A percentile compares a stretch with the other conserved stretches of the same genome.
Conservation (phyloP, 2,329 filamentous ascomycete species). For the Ophiostoma ips region DNA sequence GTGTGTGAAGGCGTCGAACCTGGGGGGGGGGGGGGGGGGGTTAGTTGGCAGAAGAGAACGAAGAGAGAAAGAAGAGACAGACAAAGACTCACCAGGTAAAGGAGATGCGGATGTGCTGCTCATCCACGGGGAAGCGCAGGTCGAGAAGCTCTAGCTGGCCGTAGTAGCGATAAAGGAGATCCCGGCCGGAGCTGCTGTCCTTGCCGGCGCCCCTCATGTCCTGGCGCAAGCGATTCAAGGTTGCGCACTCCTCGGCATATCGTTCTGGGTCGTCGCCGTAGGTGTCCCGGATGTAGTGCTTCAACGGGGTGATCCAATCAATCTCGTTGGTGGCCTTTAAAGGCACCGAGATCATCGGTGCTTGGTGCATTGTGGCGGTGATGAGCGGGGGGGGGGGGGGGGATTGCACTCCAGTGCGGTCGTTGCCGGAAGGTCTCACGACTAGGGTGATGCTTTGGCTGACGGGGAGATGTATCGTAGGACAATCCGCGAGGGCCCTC, state of each 20-base stretch:
- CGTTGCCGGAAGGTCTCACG: too few relatives aligned
- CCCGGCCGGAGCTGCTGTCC: conserved; percentile 84
- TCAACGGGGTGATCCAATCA: conserved; percentile 88
- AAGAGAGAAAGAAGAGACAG: not conserved
- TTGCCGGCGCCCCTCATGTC: conserved; percentile 97
- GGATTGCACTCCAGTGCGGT: too few relatives aligned
- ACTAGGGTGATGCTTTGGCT: too few relatives aligned
- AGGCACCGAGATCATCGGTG: conserved; percentile 90
- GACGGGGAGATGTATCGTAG: too few relatives aligned
- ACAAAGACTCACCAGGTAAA: conserved; percentile 65
- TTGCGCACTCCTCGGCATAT: conserved; percentile 89
- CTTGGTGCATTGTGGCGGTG: conserved; percentile 51
- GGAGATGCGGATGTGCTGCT: conserved; percentile 97
- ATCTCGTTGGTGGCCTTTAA: conserved; percentile 94
- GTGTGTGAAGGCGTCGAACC: conserved; percentile 99
- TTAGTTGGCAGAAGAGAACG: not conserved
- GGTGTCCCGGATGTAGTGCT: conserved; percentile 80
- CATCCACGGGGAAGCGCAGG: conserved; percentile 88
- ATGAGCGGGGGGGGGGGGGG: not conserved
- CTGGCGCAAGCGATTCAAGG: conserved; percentile 86
- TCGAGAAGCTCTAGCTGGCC: conserved; percentile 92
- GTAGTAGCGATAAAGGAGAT: conserved; percentile 93
- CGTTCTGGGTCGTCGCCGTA: conserved; percentile 95
- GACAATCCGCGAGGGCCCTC: too few relatives aligned
- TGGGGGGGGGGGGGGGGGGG: too few relatives aligned